Conservation (phyloP, 208 protist genomes). For the Lotmaria passim region DNA sequence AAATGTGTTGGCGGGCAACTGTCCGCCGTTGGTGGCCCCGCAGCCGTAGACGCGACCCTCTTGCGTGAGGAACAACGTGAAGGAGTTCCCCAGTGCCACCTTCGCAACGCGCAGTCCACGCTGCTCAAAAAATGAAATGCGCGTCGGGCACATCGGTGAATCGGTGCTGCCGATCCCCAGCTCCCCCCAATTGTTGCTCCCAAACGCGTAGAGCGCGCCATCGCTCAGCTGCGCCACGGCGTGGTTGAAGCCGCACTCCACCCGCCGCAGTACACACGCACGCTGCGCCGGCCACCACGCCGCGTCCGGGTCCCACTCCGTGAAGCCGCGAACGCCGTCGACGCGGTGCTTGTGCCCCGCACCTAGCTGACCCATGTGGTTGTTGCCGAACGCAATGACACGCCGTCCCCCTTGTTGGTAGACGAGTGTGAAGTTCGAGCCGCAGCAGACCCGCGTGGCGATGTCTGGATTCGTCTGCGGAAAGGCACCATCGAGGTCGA, state of each 20-base stretch:
- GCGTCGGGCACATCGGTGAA: slow-evolving; percentile 60
- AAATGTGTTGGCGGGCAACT: slow-evolving; percentile 68
- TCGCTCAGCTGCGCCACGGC: slow-evolving; percentile 46
- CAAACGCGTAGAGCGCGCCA: slow-evolving; percentile 61
- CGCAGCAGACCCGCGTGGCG: slow-evolving; percentile 42
- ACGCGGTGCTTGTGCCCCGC: slow-evolving; percentile 59
- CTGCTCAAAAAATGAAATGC: slow-evolving; percentile 56
- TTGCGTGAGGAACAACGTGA: slow-evolving; percentile 70
- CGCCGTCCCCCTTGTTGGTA: slow-evolving; percentile 57
- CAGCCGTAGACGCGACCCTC: slow-evolving; percentile 76
- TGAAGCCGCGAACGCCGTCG: slow-evolving; percentile 48
- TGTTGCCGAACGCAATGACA: slow-evolving; percentile 70
- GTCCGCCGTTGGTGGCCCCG: slow-evolving; percentile 65
- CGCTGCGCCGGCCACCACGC: slow-evolving; percentile 47
- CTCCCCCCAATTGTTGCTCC: slow-evolving; percentile 82
- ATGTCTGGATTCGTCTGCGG: slow-evolving; percentile 3
- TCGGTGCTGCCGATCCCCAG: slow-evolving; percentile 65
- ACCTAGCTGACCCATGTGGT: slow-evolving; percentile 79
- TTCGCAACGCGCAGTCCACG: slow-evolving; percentile 49
- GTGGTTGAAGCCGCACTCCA: slow-evolving; percentile 73
- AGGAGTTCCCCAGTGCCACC: slow-evolving; percentile 64
- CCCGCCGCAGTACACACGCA: slow-evolving; percentile 29
- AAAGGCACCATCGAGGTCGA: slow-evolving; percentile 59
- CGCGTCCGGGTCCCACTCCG: slow-evolving; percentile 58
- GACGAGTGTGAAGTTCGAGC: slow-evolving; percentile 71